Base-by-base conservation (phyloP, 345 rosid species). In the Euphorbia pulcherrima region DNA sequence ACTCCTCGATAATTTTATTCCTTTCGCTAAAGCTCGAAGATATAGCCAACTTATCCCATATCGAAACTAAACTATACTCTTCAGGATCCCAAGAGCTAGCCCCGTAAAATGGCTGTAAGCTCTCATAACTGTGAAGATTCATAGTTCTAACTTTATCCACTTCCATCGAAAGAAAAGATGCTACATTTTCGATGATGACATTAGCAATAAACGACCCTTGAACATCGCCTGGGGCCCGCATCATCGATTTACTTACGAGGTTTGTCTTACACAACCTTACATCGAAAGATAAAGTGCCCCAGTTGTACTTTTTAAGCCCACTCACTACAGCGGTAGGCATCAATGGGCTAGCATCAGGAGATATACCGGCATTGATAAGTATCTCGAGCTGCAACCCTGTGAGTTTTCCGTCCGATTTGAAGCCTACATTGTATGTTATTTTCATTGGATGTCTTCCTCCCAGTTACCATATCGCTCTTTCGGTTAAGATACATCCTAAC, bases 381-480 rank as follows among this genome's bases (percentile, higher is more conserved):
- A 90, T 75, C 6, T 72, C 80, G 37, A 89, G 81, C 68, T 79
- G 78, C 52, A 93, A 73, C 52, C 91, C 96, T 7, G 90, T 90
- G 63, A 93, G 78, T 81, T 93, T 93, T 26, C 98, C 96, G 56
- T 79, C 83, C 17, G 86, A 74, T 83, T 81, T 90, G 81, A 89
- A 93, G 48, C 97, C 99, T 6, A 88, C 92, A 72, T 75, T 86
- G 76, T 93, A 93, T 23, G 86, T 86, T 77, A 93, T 70, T 71
- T 89, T 83, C 92, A 93, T 87, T 0, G 99, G 99, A 76, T 93
- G 97, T 64, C 99, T 86, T 80, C 99, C 97, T 75, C 99, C 96
- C 84, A 83, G 85, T 84, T 72, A 91, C 72, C 97, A 93, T 91
- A 79, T 93, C 99, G 0, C 87, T 88, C 77, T 83, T 85, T 40